phyloP scores from a whole-genome alignment of 192 early-diverging fungal species.

The Coemansia sp. region DNA sequence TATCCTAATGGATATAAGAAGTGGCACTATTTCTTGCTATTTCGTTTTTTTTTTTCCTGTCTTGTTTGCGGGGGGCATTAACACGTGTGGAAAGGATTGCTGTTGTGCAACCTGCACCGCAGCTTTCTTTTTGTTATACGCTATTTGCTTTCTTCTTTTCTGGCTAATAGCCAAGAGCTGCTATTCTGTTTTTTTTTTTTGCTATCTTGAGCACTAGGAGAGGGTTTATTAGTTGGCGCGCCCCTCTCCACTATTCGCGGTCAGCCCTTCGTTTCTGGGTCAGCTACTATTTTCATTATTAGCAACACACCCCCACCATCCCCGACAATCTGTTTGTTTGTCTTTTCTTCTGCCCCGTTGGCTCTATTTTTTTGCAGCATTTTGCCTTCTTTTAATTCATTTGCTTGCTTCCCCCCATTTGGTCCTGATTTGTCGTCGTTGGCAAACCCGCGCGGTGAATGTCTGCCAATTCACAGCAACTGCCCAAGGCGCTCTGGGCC shows the following conservation, averaged over 20 bases:
- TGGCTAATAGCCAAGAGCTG: background rate
- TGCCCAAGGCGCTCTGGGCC: conserved; percentile 24
- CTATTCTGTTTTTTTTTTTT: background rate
- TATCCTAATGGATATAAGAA: too few species aligned
- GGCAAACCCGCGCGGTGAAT: conserved; percentile 18
- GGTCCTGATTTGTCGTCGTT: background rate
- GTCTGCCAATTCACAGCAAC: conserved; percentile 41
- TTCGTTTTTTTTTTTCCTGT: too few species aligned
- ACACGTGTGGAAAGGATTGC: too few species aligned
- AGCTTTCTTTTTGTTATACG: too few species aligned
- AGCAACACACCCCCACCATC: background rate
- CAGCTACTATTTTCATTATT: background rate
- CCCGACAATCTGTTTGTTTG: conserved; percentile 1
- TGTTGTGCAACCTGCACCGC: too few species aligned
- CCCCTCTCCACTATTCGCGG: too few species aligned
- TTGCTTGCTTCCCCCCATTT: background rate
- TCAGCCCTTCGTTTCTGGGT: background rate
- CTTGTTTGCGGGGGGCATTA: too few species aligned
- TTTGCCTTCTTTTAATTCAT: background rate
- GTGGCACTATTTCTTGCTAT: too few species aligned
- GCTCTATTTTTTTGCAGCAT: background rate
- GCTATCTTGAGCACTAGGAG: background rate
- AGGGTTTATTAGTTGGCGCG: background rate
- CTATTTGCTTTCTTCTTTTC: background rate
- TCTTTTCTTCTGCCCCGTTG: background rate